A percentile compares a stretch with the other conserved stretches of the same genome.
Conservation (phyloP, 768 basidiomycete genomes). For the Podaxis pistillaris region DNA sequence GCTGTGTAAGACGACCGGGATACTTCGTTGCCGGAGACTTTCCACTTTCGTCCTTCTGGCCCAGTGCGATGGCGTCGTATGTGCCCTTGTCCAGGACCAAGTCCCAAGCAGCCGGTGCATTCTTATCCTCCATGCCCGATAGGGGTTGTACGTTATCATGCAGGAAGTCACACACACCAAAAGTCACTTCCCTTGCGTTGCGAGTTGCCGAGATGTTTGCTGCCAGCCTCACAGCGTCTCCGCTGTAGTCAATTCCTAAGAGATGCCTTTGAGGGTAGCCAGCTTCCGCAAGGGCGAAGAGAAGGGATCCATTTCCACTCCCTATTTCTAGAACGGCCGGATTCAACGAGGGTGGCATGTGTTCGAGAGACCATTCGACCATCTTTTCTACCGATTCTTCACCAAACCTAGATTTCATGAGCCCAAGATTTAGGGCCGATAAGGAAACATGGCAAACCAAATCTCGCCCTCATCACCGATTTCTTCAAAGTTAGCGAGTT, state of each 20-base stretch:
- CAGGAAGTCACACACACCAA: conserved; percentile 66
- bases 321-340: conserved; percentile 75
- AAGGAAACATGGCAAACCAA: conserved; percentile 48
- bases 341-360: conserved; percentile 46
- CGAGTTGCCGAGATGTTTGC: conserved; percentile 50
- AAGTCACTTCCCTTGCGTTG: conserved; percentile 44
- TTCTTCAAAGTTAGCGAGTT: conserved; percentile 71
- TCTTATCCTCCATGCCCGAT: conserved; percentile 20
- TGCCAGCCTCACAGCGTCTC: conserved; percentile 66
- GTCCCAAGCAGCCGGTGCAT: conserved; percentile 53
- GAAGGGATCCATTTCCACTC: conserved; percentile 74
- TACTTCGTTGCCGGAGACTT: conserved; percentile 55
- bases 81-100: conserved; percentile 86
- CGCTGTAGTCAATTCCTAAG: conserved; percentile 76
- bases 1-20: conserved; percentile 49
- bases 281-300: conserved; percentile 67
- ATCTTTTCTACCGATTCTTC: conserved; percentile 74
- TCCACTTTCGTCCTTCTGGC: conserved; percentile 54
- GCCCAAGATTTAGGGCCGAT: not conserved
- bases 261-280: conserved; percentile 56
- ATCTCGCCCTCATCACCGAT: conserved; percentile 84
- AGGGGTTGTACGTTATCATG: conserved; percentile 43
- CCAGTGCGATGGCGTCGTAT: conserved; percentile 80
- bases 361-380: conserved; percentile 65
- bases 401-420: conserved; percentile 63